phyloP scores from a whole-genome alignment of 2,329 filamentous ascomycete species.

The Aspergillus sp. region DNA sequence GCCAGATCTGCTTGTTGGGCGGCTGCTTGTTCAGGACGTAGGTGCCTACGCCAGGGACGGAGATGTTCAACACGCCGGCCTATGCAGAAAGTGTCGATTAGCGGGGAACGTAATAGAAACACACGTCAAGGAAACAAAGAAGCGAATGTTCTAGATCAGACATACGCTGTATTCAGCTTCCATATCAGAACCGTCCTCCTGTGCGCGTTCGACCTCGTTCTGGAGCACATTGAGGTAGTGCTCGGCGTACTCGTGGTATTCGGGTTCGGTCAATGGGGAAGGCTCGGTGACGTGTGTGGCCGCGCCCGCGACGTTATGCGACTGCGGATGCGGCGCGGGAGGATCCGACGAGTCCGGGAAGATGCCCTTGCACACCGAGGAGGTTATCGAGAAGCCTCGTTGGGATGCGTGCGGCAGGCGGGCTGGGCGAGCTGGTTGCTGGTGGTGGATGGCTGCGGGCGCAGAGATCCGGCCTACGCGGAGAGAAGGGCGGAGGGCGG shows the following conservation, averaged over 20 bases:
- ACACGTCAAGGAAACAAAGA: background rate
- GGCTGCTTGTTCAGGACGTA: constrained; percentile 99
- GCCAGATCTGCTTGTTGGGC: constrained; percentile 96
- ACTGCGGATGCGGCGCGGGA: constrained; percentile 37
- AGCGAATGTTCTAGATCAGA: constrained; percentile 14
- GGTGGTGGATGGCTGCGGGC: constrained; percentile 12
- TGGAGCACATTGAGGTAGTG: constrained; percentile 64
- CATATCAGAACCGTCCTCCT: constrained; percentile 69
- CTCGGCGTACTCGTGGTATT: constrained; percentile 79
- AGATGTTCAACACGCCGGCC: constrained; percentile 82
- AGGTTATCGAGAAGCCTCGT: constrained; percentile 36
- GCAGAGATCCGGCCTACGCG: constrained; percentile 17
- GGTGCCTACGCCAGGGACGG: constrained; percentile 66
- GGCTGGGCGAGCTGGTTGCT: constrained; percentile 8
- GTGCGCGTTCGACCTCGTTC: constrained; percentile 64
- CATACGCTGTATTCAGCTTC: constrained; percentile 88
- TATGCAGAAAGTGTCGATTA: constrained; percentile 36
- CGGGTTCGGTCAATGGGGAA: constrained; percentile 63
- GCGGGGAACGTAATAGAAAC: background rate
- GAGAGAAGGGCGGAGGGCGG: constrained; percentile 19
- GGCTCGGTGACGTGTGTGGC: constrained; percentile 49
- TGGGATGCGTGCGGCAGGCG: constrained; percentile 2
- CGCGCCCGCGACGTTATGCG: constrained; percentile 40
- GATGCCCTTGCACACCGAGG: constrained; percentile 48
- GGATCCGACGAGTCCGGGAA: constrained; percentile 60